phyloP scores from a whole-genome alignment of 1,284 basidiomycete genomes.

The Lentinus polychrous region DNA sequence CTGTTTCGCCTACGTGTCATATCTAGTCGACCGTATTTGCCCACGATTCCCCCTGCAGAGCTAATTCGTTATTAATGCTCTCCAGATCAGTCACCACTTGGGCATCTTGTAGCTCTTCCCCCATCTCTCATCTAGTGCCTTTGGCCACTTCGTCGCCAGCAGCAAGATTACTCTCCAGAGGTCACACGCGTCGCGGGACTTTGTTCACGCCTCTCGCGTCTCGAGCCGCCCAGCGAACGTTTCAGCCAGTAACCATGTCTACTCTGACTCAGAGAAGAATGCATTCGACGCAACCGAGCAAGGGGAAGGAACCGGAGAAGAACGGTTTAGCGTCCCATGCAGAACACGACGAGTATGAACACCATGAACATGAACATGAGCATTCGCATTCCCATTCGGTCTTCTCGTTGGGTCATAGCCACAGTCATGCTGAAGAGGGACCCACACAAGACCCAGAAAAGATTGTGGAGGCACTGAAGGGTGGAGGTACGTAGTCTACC shows the following conservation, averaged over 20 bases:
- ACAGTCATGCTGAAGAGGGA: constrained; percentile 60
- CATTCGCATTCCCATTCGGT: constrained; percentile 49
- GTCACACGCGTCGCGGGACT: not conserved
- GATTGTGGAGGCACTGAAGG: constrained; percentile 65
- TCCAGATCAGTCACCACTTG: not conserved
- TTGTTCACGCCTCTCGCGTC: not conserved
- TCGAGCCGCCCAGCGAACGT: not conserved
- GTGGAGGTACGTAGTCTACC: constrained; percentile 45
- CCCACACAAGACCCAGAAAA: constrained; percentile 64
- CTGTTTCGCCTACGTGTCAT: too few species aligned
- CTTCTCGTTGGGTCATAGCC: constrained; percentile 45
- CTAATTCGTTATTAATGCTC: constrained; percentile 1
- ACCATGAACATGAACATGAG: constrained; percentile 24
- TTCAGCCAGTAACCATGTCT: not conserved
- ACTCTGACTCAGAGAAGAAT: constrained; percentile 1
- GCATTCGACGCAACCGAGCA: constrained; percentile 20
- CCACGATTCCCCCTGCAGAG: not conserved
- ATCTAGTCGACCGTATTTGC: not conserved
- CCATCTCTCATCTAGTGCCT: not conserved
- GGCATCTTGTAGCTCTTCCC: not conserved
- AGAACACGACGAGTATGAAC: constrained; percentile 19
- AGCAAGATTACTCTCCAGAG: too few species aligned
- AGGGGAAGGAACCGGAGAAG: constrained; percentile 23
- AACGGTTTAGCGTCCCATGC: constrained; percentile 8
- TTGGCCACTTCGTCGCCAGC: too few species aligned